These are phyloP conservation scores for Crinitomyces ghanaensis DNA, from an alignment of 805 yeast genomes.

Conservation along the genomic window DNA sequence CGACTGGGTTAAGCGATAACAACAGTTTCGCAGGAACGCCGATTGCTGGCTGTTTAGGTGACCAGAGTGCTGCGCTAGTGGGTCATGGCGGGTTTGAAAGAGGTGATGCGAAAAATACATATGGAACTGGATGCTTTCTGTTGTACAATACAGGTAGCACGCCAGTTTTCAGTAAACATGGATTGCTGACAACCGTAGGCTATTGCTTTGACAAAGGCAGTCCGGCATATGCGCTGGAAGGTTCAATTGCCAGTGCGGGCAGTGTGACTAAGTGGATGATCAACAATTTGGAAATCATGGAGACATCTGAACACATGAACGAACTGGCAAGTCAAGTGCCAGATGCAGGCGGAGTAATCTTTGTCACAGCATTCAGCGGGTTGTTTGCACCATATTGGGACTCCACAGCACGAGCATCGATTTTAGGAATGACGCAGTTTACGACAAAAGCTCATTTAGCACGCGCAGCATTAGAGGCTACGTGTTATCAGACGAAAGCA, in stretches of 20 bases:
- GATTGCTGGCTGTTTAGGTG: constrained; percentile 84
- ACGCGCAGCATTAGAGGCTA: constrained; percentile 91
- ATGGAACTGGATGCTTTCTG: constrained; percentile 92
- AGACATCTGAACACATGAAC: constrained; percentile 76
- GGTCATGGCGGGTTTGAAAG: constrained; percentile 79
- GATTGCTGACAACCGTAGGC: constrained; percentile 81
- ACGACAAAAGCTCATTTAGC: constrained; percentile 89
- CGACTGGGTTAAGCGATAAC: constrained; percentile 34
- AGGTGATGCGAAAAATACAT: constrained; percentile 90
- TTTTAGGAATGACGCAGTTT: constrained; percentile 85
- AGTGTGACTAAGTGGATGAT: constrained; percentile 89
- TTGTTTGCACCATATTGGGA: constrained; percentile 96
- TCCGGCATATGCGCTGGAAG: constrained; percentile 87
- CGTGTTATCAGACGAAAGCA: constrained; percentile 86
- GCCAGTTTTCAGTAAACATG: constrained; percentile 62
- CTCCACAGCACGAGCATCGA: constrained; percentile 81
- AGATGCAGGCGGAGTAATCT: constrained; percentile 82
- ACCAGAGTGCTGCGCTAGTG: constrained; percentile 85
- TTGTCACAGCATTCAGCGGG: constrained; percentile 92
- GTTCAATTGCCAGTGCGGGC: constrained; percentile 94
- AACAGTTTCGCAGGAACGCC: constrained; percentile 50
- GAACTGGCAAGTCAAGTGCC: constrained; percentile 76
- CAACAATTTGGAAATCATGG: constrained; percentile 76
- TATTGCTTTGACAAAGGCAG: constrained; percentile 69
- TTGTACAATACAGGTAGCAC: constrained; percentile 74